These are phyloP conservation scores for Backusella sp. DNA, from an alignment of 192 early-diverging fungal species.

Conservation along the genomic window DNA sequence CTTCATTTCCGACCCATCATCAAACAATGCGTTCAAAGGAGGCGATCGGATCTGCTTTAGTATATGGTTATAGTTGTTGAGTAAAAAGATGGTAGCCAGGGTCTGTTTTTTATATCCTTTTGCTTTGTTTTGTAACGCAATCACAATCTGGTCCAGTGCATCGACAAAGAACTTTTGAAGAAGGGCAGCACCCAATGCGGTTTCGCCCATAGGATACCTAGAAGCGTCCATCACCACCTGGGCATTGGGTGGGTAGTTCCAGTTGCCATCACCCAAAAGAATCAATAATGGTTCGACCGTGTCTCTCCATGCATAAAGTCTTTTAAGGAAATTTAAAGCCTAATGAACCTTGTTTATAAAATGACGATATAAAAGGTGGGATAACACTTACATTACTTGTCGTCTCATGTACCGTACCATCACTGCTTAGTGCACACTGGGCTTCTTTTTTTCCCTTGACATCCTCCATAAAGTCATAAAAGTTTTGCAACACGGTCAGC, in stretches of 20 bases:
- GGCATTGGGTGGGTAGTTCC: conserved; percentile 40
- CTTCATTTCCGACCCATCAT: conserved; percentile 42
- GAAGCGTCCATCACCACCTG: not conserved
- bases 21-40: conserved; percentile 47
- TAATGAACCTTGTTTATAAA: conserved; percentile 15
- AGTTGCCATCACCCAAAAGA: conserved; percentile 54
- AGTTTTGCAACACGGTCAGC: conserved; percentile 49
- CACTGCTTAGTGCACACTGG: conserved; percentile 55
- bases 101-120: conserved; percentile 72
- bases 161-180: conserved; percentile 43
- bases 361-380: too few relatives aligned
- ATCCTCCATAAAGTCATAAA: conserved; percentile 71
- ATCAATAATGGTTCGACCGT: conserved; percentile 56
- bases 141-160: conserved; percentile 53
- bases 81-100: conserved; percentile 67
- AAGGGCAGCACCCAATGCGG: conserved; percentile 18
- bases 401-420: conserved; percentile 84
- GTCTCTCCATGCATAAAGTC: conserved; percentile 53
- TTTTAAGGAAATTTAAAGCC: conserved; percentile 65
- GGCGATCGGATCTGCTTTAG: conserved; percentile 58
- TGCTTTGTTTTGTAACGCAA: conserved; percentile 67
- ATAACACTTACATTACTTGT: conserved; percentile 66
- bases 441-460: conserved; percentile 58
- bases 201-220: not conserved
- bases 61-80: conserved; percentile 85